Evolutionary conservation across 2,329 filamentous ascomycete genomes (phyloP), one percentile per base, ranked within the genome.

Genomic region (Aspergillus pseudoglaucus): DNA sequence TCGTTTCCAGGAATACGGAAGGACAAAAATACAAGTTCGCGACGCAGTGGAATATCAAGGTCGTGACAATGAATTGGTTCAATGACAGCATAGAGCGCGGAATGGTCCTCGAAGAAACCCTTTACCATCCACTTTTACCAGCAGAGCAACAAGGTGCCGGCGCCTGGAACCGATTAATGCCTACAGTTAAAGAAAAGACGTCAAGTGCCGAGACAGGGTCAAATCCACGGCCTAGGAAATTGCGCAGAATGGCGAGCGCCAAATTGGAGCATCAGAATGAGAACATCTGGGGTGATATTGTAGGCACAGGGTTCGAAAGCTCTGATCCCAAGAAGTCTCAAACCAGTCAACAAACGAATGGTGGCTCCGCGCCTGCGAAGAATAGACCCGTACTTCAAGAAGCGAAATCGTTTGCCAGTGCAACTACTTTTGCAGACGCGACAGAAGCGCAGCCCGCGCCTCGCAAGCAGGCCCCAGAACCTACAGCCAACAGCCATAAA

Each of bases 1-100:
- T 98, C 14, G 85, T 98, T 54, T 88, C 88, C 27, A 80, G 80
- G 52, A 80, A 79, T 44, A 83, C 91, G 7, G 81, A 87, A 54
- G 91, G 93, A 18, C 87, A 89, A 51, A 98, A 98, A 67, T 98
- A 95, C 65, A 81, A 82, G 47, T 89, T 89, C 47, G 93, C 91
- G n/a, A 83, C 81, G 56, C 78, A 78, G 57, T 98, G 93, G 90
- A 77, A 79, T 41, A 81, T 95, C 55, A 82, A 82, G 45, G 81
- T 90, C 20, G 89, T 98, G 20, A 84, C 86, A 1, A 67, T 87
- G 30, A 84, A 90, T 62, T 98, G 93, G 93, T 79, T 97, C 33
- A 74, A 83, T 44, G 87, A 96, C 61, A 91, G 87, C 59, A 68
- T 93, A 50, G 80, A 86, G 54, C 80, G 93, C 53, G 89, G 90